A percentile compares a stretch with the other conserved stretches of the same genome.
Evolutionary conservation across 2,329 filamentous ascomycete species (phyloP).

Genomic region (Nemania bipapillata): DNA sequence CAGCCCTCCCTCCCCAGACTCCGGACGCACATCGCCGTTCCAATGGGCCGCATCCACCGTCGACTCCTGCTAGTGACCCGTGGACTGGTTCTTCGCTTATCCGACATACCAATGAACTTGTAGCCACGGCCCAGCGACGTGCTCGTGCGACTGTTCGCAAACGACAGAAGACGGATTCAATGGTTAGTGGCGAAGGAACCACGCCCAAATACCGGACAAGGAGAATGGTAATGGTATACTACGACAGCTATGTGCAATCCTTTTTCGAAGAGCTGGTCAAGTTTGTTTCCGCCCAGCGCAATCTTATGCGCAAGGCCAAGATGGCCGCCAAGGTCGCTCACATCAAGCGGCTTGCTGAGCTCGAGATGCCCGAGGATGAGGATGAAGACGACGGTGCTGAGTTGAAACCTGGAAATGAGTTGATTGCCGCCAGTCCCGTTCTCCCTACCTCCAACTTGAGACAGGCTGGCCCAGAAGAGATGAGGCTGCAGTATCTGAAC

Average conservation of each 20-base stretch:
- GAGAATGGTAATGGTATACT: constrained; percentile 87
- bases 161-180: constrained; percentile 63
- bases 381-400: constrained; percentile 53
- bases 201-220: constrained; percentile 72
- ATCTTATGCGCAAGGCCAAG: constrained; percentile 86
- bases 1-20: constrained; percentile 29
- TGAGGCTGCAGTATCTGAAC: constrained; percentile 54
- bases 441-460: constrained; percentile 26
- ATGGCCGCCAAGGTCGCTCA: constrained; percentile 80
- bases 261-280: constrained; percentile 85
- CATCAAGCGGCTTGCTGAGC: constrained; percentile 69
- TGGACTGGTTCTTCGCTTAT: constrained; percentile 53
- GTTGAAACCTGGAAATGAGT: constrained; percentile 44
- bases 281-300: constrained; percentile 80
- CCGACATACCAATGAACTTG: constrained; percentile 59
- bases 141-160: constrained; percentile 62
- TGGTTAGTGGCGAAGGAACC: constrained; percentile 60
- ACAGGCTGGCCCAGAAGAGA: constrained; percentile 40
- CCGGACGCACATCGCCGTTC: constrained; percentile 42
- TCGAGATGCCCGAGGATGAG: constrained; percentile 65
- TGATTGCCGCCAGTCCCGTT: constrained; percentile 42
- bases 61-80: constrained; percentile 52
- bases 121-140: constrained; percentile 58
- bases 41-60: constrained; percentile 42
- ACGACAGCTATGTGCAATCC: constrained; percentile 86